phyloP scores from a whole-genome alignment of 805 yeast genomes.

The Priceomyces castillae region DNA sequence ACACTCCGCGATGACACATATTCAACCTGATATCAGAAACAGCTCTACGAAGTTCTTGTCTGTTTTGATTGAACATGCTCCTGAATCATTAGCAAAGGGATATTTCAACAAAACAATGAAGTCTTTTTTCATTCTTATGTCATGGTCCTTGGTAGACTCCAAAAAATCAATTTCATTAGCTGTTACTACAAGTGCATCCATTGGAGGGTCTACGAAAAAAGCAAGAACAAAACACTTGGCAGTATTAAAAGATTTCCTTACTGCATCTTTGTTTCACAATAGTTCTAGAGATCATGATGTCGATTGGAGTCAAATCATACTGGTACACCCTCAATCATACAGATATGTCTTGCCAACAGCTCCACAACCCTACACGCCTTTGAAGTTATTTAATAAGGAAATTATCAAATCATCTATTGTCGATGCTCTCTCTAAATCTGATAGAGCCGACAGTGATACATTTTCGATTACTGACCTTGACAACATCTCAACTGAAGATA shows the following conservation, averaged over 20 bases:
- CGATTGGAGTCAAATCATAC: slow-evolving; percentile 13
- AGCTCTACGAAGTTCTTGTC: slow-evolving; percentile 70
- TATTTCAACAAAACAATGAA: slow-evolving; percentile 69
- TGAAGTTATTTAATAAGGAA: slow-evolving; percentile 55
- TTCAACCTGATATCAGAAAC: slow-evolving; percentile 68
- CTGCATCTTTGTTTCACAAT: slow-evolving; percentile 37
- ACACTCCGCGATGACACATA: slow-evolving; percentile 92
- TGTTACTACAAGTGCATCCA: slow-evolving; percentile 29
- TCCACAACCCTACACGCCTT: slow-evolving; percentile 62
- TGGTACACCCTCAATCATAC: slow-evolving; percentile 46
- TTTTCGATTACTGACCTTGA: slow-evolving; percentile 39
- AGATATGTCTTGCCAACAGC: slow-evolving; percentile 53
- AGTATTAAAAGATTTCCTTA: slow-evolving; percentile 43
- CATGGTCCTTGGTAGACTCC: slow-evolving; percentile 59
- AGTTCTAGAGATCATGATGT: slow-evolving; percentile 10
- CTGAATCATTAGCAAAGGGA: slow-evolving; percentile 54
- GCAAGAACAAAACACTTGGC: slow-evolving; percentile 42
- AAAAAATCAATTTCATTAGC: slow-evolving; percentile 36
- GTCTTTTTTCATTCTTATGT: slow-evolving; percentile 65
- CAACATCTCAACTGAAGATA: slow-evolving; percentile 58
- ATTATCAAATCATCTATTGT: slow-evolving; percentile 4
- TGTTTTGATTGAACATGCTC: slow-evolving; percentile 54
- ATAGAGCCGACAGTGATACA: slow-evolving; percentile 11
- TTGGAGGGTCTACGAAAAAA: slow-evolving; percentile 33
- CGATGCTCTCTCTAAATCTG: slow-evolving; percentile 3